Conservation (phyloP, 306 rosid genomes). For the Aeschynomene evenia region DNA sequence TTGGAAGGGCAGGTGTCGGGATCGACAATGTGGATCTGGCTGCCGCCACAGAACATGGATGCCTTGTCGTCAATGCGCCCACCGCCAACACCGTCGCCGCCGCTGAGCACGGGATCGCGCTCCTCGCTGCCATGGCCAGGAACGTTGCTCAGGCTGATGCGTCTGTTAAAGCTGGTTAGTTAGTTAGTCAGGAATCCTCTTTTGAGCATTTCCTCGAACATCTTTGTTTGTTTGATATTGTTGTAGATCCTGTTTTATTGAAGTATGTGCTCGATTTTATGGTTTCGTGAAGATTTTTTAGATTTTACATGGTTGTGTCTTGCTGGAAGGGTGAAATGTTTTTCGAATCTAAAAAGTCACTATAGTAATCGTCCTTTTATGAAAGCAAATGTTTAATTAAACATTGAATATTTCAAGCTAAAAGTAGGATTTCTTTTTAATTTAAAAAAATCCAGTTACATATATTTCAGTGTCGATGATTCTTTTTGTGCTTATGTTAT, state of each 20-base stretch:
- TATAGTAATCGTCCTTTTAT: background rate
- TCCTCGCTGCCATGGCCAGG: conserved; percentile 91
- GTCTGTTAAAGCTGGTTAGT: conserved; percentile 83
- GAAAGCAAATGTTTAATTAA: background rate
- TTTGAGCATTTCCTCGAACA: conserved; percentile 27
- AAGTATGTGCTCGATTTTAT: background rate
- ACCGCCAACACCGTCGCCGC: conserved; percentile 98
- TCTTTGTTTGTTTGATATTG: background rate
- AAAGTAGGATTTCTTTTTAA: background rate
- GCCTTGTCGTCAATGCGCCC: conserved; percentile 93
- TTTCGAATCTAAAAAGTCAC: background rate
- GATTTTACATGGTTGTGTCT: background rate
- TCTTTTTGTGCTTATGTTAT: background rate
- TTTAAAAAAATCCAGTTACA: background rate
- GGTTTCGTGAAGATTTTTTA: background rate
- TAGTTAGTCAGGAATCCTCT: background rate
- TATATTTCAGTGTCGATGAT: background rate
- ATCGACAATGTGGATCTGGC: conserved; percentile 98
- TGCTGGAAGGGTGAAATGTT: background rate
- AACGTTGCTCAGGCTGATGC: conserved; percentile 97
- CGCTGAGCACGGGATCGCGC: conserved; percentile 96
- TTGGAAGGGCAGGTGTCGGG: conserved; percentile 97
- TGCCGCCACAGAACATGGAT: conserved; percentile 97
- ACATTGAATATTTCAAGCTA: background rate
- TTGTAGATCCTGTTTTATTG: conserved; percentile 1